Evolutionary conservation across 805 yeast genomes (phyloP), one percentile per base, ranked within the genome.

Genomic region (Saturnispora dispora): DNA sequence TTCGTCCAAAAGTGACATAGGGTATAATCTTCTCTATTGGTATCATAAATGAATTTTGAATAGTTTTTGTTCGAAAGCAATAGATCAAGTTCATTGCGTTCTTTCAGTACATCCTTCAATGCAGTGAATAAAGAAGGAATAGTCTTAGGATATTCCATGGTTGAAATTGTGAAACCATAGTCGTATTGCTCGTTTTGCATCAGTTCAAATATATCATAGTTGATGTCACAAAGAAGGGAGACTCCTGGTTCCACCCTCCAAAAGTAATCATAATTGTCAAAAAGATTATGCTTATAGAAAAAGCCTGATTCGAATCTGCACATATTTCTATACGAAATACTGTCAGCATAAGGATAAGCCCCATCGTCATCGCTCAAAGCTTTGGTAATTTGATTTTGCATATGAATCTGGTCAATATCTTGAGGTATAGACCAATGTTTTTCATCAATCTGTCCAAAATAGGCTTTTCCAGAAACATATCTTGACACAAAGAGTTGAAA

Each of bases 191-290:
- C 79, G 53, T 79, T 83, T 56, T 75, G 69, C 95, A 87, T 85
- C 66, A 74, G 79, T 64, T 79, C 75, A 75, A 87, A 87, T 23
- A 83, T 69, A 66, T 85, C 93, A 65, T 81, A 81, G 58, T 79
- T 76, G 47, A 88, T 71, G 66, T 88, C 95, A 72, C 96, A 88
- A 63, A 74, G 80, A 55, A 88, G 72, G 63, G 77, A 77, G 60
- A 84, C 79, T 58, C 81, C 86, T 10, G 96, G 96, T 67, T 88
- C 96, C 43, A 88, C 91, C 66, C 96, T 78, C 96, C 96, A 88
- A 71, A 88, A 88, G 74, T 82, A 88, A 53, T 83, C 85, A 66
- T 85, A 88, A 3, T 82, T 81, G 52, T 70, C 69, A 72, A 88
- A 64, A 54, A 84, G 64, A 49, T 79, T 79, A 63, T 87, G 91